A percentile compares a stretch with the other conserved stretches of the same genome.
phyloP scores from a whole-genome alignment of 164 flowering plant species.

The Euptelea pleiosperma region DNA sequence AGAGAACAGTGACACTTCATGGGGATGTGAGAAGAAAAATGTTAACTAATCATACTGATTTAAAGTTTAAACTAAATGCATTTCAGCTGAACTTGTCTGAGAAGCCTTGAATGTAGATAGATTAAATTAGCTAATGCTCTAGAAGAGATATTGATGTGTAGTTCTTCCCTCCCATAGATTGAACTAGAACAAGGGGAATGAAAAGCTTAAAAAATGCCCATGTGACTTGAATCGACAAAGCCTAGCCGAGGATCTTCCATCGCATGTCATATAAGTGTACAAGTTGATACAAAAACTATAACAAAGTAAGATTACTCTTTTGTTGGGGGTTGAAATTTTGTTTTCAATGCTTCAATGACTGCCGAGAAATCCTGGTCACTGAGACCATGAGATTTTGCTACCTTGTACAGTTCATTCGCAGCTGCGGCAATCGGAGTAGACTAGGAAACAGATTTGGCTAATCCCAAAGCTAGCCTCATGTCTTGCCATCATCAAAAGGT shows the following conservation, averaged over 20 bases:
- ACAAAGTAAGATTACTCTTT: conserved; percentile 2
- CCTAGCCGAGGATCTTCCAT: not conserved
- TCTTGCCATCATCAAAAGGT: conserved; percentile 43
- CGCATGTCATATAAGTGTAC: too few relatives aligned
- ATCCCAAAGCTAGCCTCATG: conserved; percentile 62
- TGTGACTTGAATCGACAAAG: not conserved
- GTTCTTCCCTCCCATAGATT: not conserved
- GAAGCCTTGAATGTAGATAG: too few relatives aligned
- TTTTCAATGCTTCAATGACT: conserved; percentile 76
- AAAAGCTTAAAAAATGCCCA: not conserved
- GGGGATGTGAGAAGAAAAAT: too few relatives aligned
- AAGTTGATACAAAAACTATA: not conserved
- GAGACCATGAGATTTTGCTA: conserved; percentile 77
- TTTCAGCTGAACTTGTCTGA: too few relatives aligned
- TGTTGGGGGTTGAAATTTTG: conserved; percentile 23
- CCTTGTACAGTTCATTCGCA: conserved; percentile 82
- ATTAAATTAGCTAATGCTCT: not conserved
- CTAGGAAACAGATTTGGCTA: conserved; percentile 51
- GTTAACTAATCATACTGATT: too few relatives aligned
- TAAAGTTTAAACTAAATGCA: too few relatives aligned
- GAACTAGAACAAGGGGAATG: not conserved
- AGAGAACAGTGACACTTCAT: too few relatives aligned
- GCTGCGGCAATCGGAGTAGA: conserved; percentile 93
- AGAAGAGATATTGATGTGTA: not conserved
- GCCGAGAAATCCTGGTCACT: conserved; percentile 89